phyloP scores from a whole-genome alignment of 2,329 filamentous ascomycete species.

The Onygenales sp. region DNA sequence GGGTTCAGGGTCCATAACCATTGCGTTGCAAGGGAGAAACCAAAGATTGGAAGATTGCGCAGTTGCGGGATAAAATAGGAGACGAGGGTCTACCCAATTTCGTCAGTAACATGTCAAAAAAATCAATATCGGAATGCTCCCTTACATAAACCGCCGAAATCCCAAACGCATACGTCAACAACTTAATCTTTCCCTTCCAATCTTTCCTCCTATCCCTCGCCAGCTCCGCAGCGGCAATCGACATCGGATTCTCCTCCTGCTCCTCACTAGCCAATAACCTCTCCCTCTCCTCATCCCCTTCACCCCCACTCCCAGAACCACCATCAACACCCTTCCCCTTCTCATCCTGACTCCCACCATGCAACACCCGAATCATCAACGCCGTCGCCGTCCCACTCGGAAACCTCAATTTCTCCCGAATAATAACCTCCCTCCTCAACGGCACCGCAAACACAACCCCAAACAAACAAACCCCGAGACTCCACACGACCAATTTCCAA shows the following conservation, averaged over 20 bases:
- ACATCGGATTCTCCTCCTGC: constrained; percentile 36
- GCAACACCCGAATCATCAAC: constrained; percentile 81
- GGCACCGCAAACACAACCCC: constrained; percentile 95
- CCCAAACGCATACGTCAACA: constrained; percentile 51
- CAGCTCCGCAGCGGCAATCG: constrained; percentile 31
- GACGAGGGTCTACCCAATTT: constrained; percentile 56
- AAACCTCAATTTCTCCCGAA: constrained; percentile 84
- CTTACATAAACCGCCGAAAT: constrained; percentile 48
- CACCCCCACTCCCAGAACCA: constrained; percentile 8
- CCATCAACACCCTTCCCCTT: constrained; percentile 18
- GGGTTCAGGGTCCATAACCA: constrained; percentile 98
- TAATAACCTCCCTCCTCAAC: constrained; percentile 80
- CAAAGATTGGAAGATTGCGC: constrained; percentile 80
- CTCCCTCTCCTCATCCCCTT: constrained; percentile 17
- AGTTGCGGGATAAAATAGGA: constrained; percentile 86
- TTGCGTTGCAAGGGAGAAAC: constrained; percentile 57
- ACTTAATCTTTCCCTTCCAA: constrained; percentile 54
- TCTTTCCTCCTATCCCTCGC: constrained; percentile 35
- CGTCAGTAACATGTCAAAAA: constrained; percentile 5
- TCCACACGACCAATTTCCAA: constrained; percentile 79
- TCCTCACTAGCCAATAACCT: constrained; percentile 26
- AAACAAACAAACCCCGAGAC: constrained; percentile 87
- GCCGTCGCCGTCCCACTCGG: constrained; percentile 94
- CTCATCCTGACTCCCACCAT: constrained; percentile 48
- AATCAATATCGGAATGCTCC: constrained; percentile 4